phyloP scores from a whole-genome alignment of 2,329 filamentous ascomycete species.

The Chalaropsis thielavioides region DNA sequence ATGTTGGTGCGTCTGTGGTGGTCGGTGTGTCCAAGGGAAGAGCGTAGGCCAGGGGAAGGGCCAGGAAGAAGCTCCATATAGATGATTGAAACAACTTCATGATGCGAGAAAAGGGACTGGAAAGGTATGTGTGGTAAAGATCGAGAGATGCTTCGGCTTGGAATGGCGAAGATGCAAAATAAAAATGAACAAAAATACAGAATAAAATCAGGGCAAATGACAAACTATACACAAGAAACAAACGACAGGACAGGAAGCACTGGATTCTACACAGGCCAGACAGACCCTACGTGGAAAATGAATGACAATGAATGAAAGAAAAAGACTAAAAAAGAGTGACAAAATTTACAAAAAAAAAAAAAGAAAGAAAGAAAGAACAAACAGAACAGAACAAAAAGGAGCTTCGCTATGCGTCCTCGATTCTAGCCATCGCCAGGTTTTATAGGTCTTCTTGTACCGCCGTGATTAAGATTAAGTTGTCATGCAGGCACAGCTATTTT shows the following conservation, averaged over 20 bases:
- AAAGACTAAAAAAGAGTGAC: background rate
- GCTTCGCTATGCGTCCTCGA: background rate
- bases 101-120: background rate
- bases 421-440: background rate
- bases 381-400: background rate
- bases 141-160: background rate
- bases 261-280: background rate
- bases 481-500: background rate
- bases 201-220: background rate
- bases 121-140: background rate
- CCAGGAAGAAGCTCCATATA: background rate
- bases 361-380: background rate
- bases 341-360: background rate
- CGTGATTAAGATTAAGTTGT: slow-evolving; percentile 4
- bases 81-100: background rate
- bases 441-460: background rate
- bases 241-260: slow-evolving; percentile 3
- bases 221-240: slow-evolving; percentile 5
- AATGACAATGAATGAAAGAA: background rate
- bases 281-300: background rate
- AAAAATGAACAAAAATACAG: slow-evolving; percentile 2
- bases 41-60: background rate
- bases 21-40: background rate
- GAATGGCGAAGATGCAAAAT: background rate
- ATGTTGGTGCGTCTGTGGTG: background rate